phyloP scores from a whole-genome alignment of 768 basidiomycete genomes.

The Tubosaeta sp. region DNA sequence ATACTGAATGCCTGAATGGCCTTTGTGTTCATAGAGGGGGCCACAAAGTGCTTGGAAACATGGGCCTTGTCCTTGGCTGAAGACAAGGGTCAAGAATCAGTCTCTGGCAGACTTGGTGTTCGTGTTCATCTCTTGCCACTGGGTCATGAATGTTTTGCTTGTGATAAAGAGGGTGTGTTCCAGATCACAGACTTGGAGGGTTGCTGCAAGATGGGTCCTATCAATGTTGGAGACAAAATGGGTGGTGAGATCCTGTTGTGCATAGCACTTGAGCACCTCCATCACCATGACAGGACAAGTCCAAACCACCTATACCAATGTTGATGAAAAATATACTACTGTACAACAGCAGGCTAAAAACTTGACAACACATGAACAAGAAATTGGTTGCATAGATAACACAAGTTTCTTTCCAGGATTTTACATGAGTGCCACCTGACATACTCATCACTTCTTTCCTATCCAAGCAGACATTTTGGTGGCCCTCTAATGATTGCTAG shows the following conservation, averaged over 20 bases:
- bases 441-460: no score
- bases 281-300: conserved; percentile 99
- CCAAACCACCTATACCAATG: conserved; percentile 98
- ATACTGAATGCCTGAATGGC: conserved; percentile 95
- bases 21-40: conserved; percentile 92
- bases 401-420: no score
- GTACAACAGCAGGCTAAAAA: no score
- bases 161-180: conserved; percentile 96
- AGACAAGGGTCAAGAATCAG: conserved; percentile 93
- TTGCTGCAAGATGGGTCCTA: conserved; percentile 94
- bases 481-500: no score
- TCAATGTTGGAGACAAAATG: conserved; percentile 98
- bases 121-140: conserved; percentile 99
- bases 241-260: conserved; percentile 80
- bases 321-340: conserved; percentile 59
- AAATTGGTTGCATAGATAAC: no score
- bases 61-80: conserved; percentile 82
- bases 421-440: no score
- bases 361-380: no score
- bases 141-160: conserved; percentile 99
- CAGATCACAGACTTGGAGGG: conserved; percentile 71
- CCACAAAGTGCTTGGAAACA: conserved; percentile 98
- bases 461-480: no score
- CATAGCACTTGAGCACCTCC: conserved; percentile 91
- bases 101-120: conserved; percentile 91